Conservation (phyloP, 108 stramenopile species). For the Fistulifera pelliculosa region DNA sequence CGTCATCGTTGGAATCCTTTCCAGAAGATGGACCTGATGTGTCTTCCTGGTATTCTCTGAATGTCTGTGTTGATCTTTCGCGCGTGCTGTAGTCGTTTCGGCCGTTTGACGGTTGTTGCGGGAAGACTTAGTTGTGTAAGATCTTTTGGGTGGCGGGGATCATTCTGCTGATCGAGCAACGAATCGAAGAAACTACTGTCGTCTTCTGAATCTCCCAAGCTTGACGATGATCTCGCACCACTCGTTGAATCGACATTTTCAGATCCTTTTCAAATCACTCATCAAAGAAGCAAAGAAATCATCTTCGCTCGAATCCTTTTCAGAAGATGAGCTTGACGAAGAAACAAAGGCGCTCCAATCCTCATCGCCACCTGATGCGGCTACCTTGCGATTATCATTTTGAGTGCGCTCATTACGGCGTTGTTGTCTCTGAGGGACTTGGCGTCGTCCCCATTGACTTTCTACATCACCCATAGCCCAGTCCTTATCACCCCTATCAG, state of each 20-base stretch:
- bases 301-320: constrained; percentile 33
- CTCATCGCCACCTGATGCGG: constrained; percentile 21
- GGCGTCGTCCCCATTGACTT: constrained; percentile 38
- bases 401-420: constrained; percentile 6
- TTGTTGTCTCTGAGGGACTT: constrained; percentile 4
- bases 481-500: not conserved
- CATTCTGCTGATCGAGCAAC: constrained; percentile 15
- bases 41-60: not conserved
- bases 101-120: too few relatives aligned
- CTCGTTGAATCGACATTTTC: not conserved
- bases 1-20: constrained; percentile 38
- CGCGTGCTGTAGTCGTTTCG: too few relatives aligned
- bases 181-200: constrained; percentile 27
- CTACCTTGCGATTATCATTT: constrained; percentile 13
- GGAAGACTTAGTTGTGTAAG: not conserved
- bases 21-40: constrained; percentile 11
- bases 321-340: constrained; percentile 16
- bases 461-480: constrained; percentile 34
- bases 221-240: not conserved
- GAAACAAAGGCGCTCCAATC: constrained; percentile 46
- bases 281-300: constrained; percentile 75
- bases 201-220: constrained; percentile 15
- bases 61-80: not conserved
- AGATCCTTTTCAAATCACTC: constrained; percentile 23
- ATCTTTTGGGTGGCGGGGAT: not conserved